Evolutionary conservation across 2,329 filamentous ascomycete genomes (phyloP).

Genomic region (Curvularia spicifera): DNA sequence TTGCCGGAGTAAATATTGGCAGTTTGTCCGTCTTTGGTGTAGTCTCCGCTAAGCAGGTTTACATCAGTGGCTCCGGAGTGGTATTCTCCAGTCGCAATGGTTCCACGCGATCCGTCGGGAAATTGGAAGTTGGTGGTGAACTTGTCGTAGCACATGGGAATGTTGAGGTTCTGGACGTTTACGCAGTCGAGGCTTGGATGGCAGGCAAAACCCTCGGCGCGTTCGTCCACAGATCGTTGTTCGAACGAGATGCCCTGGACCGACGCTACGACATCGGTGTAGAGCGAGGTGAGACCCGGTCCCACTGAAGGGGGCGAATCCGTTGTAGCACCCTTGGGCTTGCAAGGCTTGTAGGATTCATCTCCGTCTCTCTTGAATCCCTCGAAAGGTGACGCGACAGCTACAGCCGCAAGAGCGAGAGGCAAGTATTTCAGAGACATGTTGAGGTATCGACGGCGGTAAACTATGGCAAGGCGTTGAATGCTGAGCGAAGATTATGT

Average conservation of each 20-base stretch:
- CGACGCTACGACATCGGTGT: constrained; percentile 44
- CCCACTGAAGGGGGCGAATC: constrained; percentile 42
- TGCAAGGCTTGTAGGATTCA: constrained; percentile 45
- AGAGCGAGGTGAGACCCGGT: constrained; percentile 44
- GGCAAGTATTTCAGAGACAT: constrained; percentile 37
- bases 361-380: constrained; percentile 33
- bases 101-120: constrained; percentile 56
- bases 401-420: constrained; percentile 34
- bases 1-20: constrained; percentile 56
- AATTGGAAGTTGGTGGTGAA: constrained; percentile 61
- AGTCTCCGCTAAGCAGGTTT: constrained; percentile 56
- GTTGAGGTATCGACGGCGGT: not conserved
- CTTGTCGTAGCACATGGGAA: constrained; percentile 60
- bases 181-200: constrained; percentile 51
- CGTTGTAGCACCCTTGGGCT: constrained; percentile 44
- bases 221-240: constrained; percentile 34
- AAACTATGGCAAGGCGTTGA: not conserved
- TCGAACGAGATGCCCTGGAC: constrained; percentile 44
- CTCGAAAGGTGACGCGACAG: constrained; percentile 31
- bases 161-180: constrained; percentile 49
- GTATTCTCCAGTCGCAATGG: constrained; percentile 54
- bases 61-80: constrained; percentile 47
- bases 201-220: constrained; percentile 42
- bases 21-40: constrained; percentile 47
- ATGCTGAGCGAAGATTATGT: not conserved